Evolutionary conservation across 495 filamentous ascomycete species (phyloP), one percentile per base, ranked within the genome.

Genomic region (Penicillium coprophilum): DNA sequence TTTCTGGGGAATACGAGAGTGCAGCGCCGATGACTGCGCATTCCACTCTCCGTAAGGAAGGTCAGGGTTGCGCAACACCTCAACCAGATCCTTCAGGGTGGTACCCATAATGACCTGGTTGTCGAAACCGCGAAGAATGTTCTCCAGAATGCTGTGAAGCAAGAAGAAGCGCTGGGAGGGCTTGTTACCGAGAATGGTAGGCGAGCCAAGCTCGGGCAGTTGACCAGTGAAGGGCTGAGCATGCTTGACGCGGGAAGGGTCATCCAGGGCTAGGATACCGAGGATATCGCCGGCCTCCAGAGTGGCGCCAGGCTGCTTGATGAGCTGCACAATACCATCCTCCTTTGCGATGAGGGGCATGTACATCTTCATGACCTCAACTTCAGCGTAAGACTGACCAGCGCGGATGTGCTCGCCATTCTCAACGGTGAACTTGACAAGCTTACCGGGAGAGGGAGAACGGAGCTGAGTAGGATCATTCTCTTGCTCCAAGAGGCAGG

Each of bases 301-400:
- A n/a, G 91, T 94, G 19, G 94, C 90, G 63, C 94, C 94, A 51
- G 95, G 95, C 77, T 97, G 94, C 84, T 99, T 99, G 80, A 99
- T 96, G 65, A 97, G 82, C 76, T 97, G 92, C 44, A 99, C 95
- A 52, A 93, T 86, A 75, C 94, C 94, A 61, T 96, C 95, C 71
- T 99, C 94, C 72, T 93, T 87, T n/a, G 94, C 88, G 53, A 99
- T 81, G 50, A 99, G 82, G 63, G 94, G 94, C 94, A 99, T 99
- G 79, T 96, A 97, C 94, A 99, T 99, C 82, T 99, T 99, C 94
- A 99, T 99, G 71, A 99, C 95, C 72, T 99, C 94, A 50, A 99
- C 94, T 68, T 99, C 94, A 50, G 94, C 94, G 67, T 90, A 99
- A 8, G 93, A 80, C 72, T 99, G 91, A 50, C 92, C 92, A 59